Conservation (phyloP, 1,284 basidiomycete species). For the Phellopilus nigrolimitatus region DNA sequence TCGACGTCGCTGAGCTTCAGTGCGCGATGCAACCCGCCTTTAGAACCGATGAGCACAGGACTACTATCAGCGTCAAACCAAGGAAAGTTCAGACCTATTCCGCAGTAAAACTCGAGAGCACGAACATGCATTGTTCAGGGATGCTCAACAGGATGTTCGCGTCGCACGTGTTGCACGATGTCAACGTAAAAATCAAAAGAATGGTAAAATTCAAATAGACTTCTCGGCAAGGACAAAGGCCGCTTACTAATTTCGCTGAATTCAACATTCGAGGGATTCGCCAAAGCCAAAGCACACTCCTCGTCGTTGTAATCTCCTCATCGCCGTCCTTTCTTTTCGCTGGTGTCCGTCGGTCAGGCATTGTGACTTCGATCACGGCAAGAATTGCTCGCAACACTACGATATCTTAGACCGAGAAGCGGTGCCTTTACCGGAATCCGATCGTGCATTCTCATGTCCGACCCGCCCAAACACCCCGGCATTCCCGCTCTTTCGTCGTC, state of each 20-base stretch:
- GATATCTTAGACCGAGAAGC: slow-evolving; percentile 5
- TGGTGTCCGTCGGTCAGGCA: no score
- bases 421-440: not conserved
- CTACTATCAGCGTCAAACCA: not conserved
- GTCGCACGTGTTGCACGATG: no score
- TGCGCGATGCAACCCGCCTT: slow-evolving; percentile 69
- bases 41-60: slow-evolving; percentile 9
- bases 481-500: not conserved
- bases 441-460: slow-evolving; percentile 9
- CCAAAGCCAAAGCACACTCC: not conserved
- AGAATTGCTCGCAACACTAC: no score
- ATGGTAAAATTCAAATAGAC: no score
- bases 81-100: slow-evolving; percentile 47
- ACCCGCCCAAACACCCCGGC: not conserved
- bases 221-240: not conserved
- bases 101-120: slow-evolving; percentile 73
- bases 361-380: no score
- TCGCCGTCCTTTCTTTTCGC: not conserved
- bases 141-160: no score
- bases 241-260: not conserved
- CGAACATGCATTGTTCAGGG: slow-evolving; percentile 38
- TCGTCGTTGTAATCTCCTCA: not conserved
- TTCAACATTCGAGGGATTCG: not conserved
- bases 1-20: slow-evolving; percentile 46
- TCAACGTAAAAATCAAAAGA: no score